Base-by-base conservation (phyloP, 129 eudicot species). In the Logfia minima region DNA sequence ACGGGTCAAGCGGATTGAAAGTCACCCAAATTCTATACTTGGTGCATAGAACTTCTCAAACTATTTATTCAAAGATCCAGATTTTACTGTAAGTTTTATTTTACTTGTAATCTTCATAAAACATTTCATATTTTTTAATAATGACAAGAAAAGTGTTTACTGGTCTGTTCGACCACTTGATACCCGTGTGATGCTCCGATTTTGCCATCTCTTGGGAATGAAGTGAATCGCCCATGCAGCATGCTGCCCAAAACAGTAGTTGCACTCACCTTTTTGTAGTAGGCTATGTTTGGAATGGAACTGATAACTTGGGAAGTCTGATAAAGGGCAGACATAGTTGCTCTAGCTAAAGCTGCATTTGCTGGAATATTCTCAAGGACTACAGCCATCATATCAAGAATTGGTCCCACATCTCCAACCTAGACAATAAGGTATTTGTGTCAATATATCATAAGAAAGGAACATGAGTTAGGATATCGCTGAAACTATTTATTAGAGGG, bases 361-460 rank as follows among this genome's bases (percentile, higher is more conserved):
- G 73, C 75, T 31, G 92, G 86, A 80, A 91, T 82, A 78, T 85
- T 87, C 85, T 91, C 97, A 43, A 91, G 85, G 82, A 87, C 90
- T 68, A 84, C 90, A 73, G 92, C 90, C 95, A 91, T 91, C 92
- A 84, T 76, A 84, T 91, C 97, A 70, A 91, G 95, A 82, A 91
- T 80, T 2, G 90, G 95, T 60, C 97, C 97, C 62, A 79, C 90
- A 78, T 91, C 97, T 37, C 90, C 97, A 78, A 89, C 92, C 97
- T 91, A 67, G 14, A 78, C 41, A n/a, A 2, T 8, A 55, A 53
- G 10, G n/a, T 45, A 66, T 18, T 18, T 16, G 9, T 29, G 53
- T 74, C 70, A 73, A 66, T 35, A 37, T 21, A 63, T 65, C 56
- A 66, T 53, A 55, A 59, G 34, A 26, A 77, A 41, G 41, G 51